Conservation (phyloP, 2,329 filamentous ascomycete species). For the Ophiostoma himal-ulmi region DNA sequence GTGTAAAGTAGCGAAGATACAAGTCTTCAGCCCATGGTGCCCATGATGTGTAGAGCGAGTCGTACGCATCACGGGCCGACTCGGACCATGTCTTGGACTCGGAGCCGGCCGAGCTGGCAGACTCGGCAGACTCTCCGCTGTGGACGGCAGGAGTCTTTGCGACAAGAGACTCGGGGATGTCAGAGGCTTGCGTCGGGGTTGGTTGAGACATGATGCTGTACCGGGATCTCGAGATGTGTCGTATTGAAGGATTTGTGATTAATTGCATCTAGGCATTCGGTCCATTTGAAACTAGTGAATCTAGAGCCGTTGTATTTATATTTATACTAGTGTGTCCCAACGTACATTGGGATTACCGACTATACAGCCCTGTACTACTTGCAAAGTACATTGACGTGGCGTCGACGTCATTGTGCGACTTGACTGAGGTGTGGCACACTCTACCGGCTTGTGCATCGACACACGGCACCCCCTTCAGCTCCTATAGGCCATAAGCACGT, state of each 20-base stretch:
- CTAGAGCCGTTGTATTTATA: background rate
- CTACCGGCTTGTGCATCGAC: background rate
- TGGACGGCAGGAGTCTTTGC: no score
- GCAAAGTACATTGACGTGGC: background rate
- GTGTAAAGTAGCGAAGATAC: conserved; percentile 67
- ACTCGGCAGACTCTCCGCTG: background rate
- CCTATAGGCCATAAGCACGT: background rate
- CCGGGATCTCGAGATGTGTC: background rate
- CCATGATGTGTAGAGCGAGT: conserved; percentile 68
- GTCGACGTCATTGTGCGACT: conserved; percentile 5
- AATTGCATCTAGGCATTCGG: no score
- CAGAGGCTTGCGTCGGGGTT: background rate
- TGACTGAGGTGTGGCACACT: background rate
- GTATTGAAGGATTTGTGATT: background rate
- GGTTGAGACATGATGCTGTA: background rate
- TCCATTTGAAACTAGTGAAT: background rate
- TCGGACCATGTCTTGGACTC: conserved; percentile 33
- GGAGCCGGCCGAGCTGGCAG: background rate
- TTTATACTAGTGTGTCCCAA: background rate
- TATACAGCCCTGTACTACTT: background rate
- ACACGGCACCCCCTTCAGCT: background rate
- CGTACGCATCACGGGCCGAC: conserved; percentile 59
- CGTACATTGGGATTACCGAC: background rate
- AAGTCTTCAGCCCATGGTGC: conserved; percentile 71
- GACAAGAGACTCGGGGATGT: no score